Conservation (phyloP, 2,329 filamentous ascomycete genomes). For the Monilinia aucupariae region DNA sequence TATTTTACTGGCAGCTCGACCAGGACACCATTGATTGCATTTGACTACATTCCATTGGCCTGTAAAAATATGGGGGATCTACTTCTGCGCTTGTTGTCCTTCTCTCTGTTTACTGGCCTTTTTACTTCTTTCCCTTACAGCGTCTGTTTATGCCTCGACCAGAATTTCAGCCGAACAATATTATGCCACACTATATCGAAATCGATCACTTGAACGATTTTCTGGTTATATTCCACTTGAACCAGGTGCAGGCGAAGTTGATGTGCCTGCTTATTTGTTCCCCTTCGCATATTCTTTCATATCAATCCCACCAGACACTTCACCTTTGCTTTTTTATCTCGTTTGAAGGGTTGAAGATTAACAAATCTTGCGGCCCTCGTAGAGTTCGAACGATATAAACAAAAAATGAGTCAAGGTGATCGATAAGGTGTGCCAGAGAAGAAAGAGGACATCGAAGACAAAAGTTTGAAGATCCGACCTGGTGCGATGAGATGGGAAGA, state of each 20-base stretch:
- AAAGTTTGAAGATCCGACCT: not conserved
- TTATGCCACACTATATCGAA: not conserved
- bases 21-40: not conserved
- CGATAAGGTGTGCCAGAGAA: too few species aligned
- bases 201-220: not conserved
- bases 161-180: slow-evolving; percentile 65
- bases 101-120: slow-evolving; percentile 64
- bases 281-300: not conserved
- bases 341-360: not conserved
- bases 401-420: too few species aligned
- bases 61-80: not conserved
- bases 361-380: not conserved
- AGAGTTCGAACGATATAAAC: not conserved
- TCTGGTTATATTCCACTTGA: not conserved
- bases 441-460: too few species aligned
- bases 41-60: not conserved
- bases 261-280: not conserved
- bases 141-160: slow-evolving; percentile 68
- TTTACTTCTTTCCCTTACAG: slow-evolving; percentile 75
- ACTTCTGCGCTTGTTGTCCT: slow-evolving; percentile 26
- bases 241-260: not conserved
- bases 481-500: too few species aligned
- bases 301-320: not conserved
- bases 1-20: not conserved
- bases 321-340: not conserved